Conservation (phyloP, 164 flowering plant species). For the Euptelea pleiosperma region DNA sequence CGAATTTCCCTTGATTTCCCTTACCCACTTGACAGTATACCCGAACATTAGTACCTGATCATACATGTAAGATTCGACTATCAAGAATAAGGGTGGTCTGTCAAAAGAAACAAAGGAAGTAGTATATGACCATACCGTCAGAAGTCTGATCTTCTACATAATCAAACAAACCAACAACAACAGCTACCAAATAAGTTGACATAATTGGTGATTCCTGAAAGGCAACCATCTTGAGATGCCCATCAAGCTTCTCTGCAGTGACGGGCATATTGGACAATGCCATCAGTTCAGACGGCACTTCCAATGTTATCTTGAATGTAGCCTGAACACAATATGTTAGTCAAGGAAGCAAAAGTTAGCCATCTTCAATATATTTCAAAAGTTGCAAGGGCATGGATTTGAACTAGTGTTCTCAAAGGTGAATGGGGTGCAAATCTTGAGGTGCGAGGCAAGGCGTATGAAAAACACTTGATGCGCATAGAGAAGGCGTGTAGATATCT, state of each 20-base stretch:
- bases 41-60: conserved; percentile 72
- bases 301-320: conserved; percentile 80
- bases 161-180: conserved; percentile 93
- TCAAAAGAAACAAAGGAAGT: neutral
- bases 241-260: conserved; percentile 58
- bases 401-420: too few relatives aligned
- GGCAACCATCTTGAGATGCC: conserved; percentile 57
- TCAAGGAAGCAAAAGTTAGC: too few relatives aligned
- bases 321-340: conserved; percentile 48
- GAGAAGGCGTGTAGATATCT: too few relatives aligned
- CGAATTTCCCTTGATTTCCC: conserved; percentile 86
- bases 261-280: conserved; percentile 98
- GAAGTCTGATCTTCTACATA: conserved; percentile 77
- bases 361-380: too few relatives aligned
- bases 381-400: too few relatives aligned
- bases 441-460: too few relatives aligned
- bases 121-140: conserved; percentile 54
- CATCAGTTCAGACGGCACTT: conserved; percentile 70
- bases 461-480: too few relatives aligned
- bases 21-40: conserved; percentile 90
- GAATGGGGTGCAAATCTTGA: too few relatives aligned
- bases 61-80: neutral
- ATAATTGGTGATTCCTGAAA: conserved; percentile 87
- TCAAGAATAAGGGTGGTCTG: neutral
- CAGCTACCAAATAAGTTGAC: conserved; percentile 96